Evolutionary conservation across 306 rosid genomes (phyloP).

Genomic region (Cucurbita ficifolia): DNA sequence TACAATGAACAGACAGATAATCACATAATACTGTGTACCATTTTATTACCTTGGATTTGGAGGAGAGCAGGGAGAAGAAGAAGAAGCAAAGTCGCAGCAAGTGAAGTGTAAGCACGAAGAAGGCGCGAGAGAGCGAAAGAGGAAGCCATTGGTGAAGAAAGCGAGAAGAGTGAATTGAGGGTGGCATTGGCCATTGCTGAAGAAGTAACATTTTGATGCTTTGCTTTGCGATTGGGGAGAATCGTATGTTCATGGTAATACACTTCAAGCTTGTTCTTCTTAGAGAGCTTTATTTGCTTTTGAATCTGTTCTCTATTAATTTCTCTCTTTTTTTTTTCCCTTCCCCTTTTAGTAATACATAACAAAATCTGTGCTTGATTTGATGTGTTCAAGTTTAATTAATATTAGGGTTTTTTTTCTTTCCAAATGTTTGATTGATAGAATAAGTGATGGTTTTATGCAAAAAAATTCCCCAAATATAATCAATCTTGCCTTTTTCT

Average conservation of each 20-base stretch:
- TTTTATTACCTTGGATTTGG: slow-evolving; percentile 20
- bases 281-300: slow-evolving; percentile 6
- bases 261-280: slow-evolving; percentile 9
- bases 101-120: slow-evolving; percentile 8
- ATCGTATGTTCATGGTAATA: slow-evolving; percentile 16
- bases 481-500: background rate
- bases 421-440: background rate
- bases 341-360: background rate
- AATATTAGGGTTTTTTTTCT: too few species aligned
- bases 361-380: background rate
- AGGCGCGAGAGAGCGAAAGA: background rate
- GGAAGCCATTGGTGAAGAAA: slow-evolving; percentile 19
- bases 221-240: slow-evolving; percentile 35
- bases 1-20: background rate
- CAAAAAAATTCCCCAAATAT: background rate
- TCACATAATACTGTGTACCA: background rate
- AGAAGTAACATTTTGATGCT: slow-evolving; percentile 42
- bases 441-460: background rate
- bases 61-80: slow-evolving; percentile 15
- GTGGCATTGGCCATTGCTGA: slow-evolving; percentile 19
- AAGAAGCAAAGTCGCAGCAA: slow-evolving; percentile 10
- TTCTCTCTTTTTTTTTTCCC: background rate
- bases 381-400: too few species aligned
- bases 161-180: background rate
- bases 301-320: slow-evolving; percentile 4